Evolutionary conservation across 345 rosid species (phyloP), one percentile per base, ranked within the genome.

Genomic region (Hibiscus tridactylites): DNA sequence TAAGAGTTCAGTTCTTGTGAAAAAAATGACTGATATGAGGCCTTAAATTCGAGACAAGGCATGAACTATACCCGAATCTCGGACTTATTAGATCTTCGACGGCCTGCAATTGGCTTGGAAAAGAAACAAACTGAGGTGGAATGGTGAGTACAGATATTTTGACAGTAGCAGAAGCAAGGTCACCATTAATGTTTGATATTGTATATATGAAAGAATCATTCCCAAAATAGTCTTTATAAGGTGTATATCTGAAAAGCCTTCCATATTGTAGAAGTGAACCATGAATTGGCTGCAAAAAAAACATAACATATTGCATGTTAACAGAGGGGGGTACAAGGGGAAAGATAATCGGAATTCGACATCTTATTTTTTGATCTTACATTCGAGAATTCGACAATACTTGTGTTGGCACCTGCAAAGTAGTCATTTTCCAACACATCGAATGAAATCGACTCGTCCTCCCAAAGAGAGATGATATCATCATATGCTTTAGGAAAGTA

Each of bases 401-500:
- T 92, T 42, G 90, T 86, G 58, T 84, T 84, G 62, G 71, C 73
- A 10, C 92, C 90, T 17, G 92, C 89, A 47, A 81, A 84, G 79
- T 86, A 90, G 85, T 95, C 99, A 54, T 95, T 95, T 56, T 72
- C 88, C 56, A 95, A 68, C 53, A 82, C 81, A 78, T 92, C 85
- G 62, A 92, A 86, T 49, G 90, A 87, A 59, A 88, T 72, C 2
- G 99, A 95, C 73, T 95, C 97, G 46, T 95, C 96, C 85, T 95
- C 99, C 93, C 88, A 85, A 6, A 89, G 89, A 16, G 79, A 79
- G 46, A 85, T 74, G 29, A 56, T 64, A 76, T 95, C 97, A 79
- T 87, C 85, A 21, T 77, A 81, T 63, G 97, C 91, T 83, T 73
- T 90, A 6, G 99, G 99, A 77, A 95, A 95, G 76, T 91, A 94